Base-by-base conservation (phyloP, 768 basidiomycete genomes). In the Melanogaster broomeanus region DNA sequence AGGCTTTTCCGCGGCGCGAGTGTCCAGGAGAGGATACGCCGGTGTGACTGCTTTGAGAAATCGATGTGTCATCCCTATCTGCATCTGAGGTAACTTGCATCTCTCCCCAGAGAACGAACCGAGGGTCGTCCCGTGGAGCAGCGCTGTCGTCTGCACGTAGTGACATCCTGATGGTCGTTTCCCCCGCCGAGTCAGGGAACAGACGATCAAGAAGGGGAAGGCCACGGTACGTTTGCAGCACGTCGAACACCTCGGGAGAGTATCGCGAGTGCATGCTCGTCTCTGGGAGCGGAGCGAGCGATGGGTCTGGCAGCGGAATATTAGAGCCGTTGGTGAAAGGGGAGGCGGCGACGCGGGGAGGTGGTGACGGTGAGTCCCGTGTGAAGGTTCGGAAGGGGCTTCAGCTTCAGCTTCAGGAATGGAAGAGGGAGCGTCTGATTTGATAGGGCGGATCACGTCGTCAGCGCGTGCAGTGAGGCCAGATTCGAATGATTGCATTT, bases 81-180 rank as follows among this genome's bases (percentile, higher is more conserved):
- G 43, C 35, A 6, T 70, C 67, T 1, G 60, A 47, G 5, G 67
- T 67, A 4, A 65, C 51, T 21, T 72, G 60, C 13, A 77, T 70
- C 58, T 85, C 82, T 24, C 90, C 93, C 93, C 93, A 97, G 8
- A 96, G 84, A 33, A 93, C 90, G 63, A 95, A 95, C 0, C 93
- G 81, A 15, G 93, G 92, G 59, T 97, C 93, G 56, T 94, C 88
- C 13, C 85, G 81, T 7, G 91, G 91, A 1, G 86, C 80, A 13
- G 85, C 83, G 25, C 78, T 81, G 49, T 87, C 82, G 31, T 88
- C 85, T 0, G 80, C 66, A 22, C 81, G 77, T 13, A 90, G 66
- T 1, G 86, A 87, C 63, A 93, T 74, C 64, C 82, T 85, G 68
- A 90, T 85, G 25, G 90, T 87, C 3, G 84, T 83, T 28, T 84